phyloP scores from a whole-genome alignment of 108 stramenopile genomes.

The Cyclotella atomus region DNA sequence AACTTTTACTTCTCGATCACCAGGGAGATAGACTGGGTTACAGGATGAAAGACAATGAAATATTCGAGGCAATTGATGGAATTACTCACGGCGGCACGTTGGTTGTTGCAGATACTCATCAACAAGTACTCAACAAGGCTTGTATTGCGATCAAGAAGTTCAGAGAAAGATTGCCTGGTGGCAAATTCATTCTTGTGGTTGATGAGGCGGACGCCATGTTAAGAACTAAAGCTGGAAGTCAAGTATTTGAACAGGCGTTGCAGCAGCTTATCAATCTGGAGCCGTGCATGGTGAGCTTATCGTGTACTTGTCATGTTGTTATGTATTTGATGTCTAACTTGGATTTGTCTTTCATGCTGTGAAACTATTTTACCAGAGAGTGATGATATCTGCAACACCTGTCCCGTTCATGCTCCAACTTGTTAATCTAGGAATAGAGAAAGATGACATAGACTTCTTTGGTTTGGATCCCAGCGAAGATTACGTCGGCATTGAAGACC shows the following conservation, averaged over 20 bases:
- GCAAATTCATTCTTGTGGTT: slow-evolving; percentile 26
- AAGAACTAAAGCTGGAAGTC: slow-evolving; percentile 17
- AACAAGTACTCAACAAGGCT: slow-evolving; percentile 26
- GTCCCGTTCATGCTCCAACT: slow-evolving; percentile 26
- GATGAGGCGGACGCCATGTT: slow-evolving; percentile 46
- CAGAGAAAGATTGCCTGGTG: slow-evolving; percentile 15
- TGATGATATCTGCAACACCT: slow-evolving; percentile 38
- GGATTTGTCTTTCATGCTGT: not conserved
- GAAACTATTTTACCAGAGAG: slow-evolving; percentile 4
- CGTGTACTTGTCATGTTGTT: not conserved
- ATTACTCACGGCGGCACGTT: slow-evolving; percentile 33
- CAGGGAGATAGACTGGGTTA: not conserved
- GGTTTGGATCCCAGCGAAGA: slow-evolving; percentile 20
- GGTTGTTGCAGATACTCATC: slow-evolving; percentile 38
- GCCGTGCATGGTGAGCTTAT: slow-evolving; percentile 22
- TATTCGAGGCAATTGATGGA: slow-evolving; percentile 19
- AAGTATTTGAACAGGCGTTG: slow-evolving; percentile 28
- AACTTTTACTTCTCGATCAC: too few relatives aligned
- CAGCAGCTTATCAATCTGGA: slow-evolving; percentile 18
- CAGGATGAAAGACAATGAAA: slow-evolving; percentile 15
- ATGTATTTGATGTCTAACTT: not conserved
- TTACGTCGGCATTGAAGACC: slow-evolving; percentile 36
- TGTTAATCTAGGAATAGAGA: not conserved
- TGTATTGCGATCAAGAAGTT: slow-evolving; percentile 23
- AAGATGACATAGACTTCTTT: slow-evolving; percentile 23